Evolutionary conservation across 257 asterid genomes (phyloP).

Genomic region (Ilex aquifolium): DNA sequence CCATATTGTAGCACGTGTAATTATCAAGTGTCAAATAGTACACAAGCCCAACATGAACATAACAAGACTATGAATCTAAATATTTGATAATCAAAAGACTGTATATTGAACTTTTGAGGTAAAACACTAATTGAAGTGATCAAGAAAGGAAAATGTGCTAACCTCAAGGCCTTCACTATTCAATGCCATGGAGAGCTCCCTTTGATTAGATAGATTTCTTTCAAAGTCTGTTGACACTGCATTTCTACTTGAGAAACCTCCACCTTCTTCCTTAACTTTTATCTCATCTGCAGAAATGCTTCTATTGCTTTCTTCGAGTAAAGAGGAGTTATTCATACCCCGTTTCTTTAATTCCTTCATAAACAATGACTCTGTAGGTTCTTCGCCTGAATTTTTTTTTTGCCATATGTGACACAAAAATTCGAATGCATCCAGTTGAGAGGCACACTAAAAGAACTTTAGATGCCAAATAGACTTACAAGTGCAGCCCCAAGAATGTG

Average conservation of each 20-base stretch:
- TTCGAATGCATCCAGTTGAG: too few relatives aligned
- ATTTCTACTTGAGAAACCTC: slow-evolving; percentile 59
- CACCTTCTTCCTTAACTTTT: slow-evolving; percentile 73
- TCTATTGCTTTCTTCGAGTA: slow-evolving; percentile 76
- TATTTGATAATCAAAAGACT: too few relatives aligned
- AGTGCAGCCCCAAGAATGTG: too few relatives aligned
- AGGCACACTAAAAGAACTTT: too few relatives aligned
- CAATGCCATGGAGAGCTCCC: slow-evolving; percentile 79
- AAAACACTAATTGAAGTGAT: too few relatives aligned
- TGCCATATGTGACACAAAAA: too few relatives aligned
- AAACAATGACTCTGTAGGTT: slow-evolving; percentile 89
- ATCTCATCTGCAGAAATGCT: slow-evolving; percentile 36
- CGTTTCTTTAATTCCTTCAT: slow-evolving; percentile 82
- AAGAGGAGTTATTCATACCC: slow-evolving; percentile 80
- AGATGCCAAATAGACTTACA: too few relatives aligned
- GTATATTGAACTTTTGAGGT: too few relatives aligned
- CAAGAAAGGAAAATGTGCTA: slow-evolving; percentile 3
- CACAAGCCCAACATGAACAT: too few relatives aligned
- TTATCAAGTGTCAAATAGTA: too few relatives aligned
- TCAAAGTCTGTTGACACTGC: slow-evolving; percentile 53
- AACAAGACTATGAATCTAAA: too few relatives aligned
- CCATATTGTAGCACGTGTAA: too few relatives aligned
- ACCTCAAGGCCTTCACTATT: slow-evolving; percentile 99
- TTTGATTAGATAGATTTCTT: slow-evolving; percentile 49
- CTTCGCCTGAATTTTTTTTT: slow-evolving; percentile 52